Percentiles rank a stretch among this genome's conserved stretches.
phyloP scores from a whole-genome alignment of 2,329 filamentous ascomycete species.

The Incumbomyces lentus region DNA sequence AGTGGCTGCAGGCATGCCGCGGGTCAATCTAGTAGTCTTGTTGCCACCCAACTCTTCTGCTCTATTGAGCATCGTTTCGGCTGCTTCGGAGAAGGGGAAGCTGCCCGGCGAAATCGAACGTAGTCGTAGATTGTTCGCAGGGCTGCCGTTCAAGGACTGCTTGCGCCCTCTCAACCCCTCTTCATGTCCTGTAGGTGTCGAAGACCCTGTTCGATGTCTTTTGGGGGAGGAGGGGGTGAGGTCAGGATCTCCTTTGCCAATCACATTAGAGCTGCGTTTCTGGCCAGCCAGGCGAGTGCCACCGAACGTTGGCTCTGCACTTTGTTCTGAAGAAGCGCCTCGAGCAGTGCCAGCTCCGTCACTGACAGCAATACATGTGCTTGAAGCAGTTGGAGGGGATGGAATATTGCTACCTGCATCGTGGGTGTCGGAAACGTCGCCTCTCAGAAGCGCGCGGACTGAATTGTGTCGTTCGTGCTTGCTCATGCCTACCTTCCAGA shows the following conservation, averaged over 20 bases:
- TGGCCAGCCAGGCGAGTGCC: background rate
- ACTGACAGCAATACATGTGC: no score
- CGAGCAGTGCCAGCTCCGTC: no score
- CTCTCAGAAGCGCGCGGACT: conserved; percentile 1
- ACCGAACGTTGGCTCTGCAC: no score
- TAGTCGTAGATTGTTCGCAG: background rate
- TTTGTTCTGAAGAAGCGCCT: no score
- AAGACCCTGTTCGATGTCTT: background rate
- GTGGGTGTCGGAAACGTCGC: background rate
- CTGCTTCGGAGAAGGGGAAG: conserved; percentile 1
- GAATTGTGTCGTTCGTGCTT: conserved; percentile 3
- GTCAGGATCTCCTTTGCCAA: background rate
- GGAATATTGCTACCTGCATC: no score
- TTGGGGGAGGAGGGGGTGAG: background rate
- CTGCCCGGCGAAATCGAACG: conserved; percentile 2
- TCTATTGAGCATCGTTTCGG: conserved; percentile 9
- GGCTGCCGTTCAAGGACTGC: background rate
- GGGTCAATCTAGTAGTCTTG: conserved; percentile 6
- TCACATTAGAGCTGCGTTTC: conserved; percentile 1
- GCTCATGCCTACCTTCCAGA: background rate
- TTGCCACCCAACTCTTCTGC: conserved; percentile 9
- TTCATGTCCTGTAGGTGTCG: conserved; percentile 7
- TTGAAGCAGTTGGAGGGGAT: no score
- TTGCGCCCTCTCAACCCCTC: conserved; percentile 6
- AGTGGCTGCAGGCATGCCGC: conserved; percentile 2